A percentile compares a stretch with the other conserved stretches of the same genome.
These are phyloP conservation scores for Colletotrichum sp. DNA, from an alignment of 2,329 filamentous ascomycete species.

Conservation along the genomic window DNA sequence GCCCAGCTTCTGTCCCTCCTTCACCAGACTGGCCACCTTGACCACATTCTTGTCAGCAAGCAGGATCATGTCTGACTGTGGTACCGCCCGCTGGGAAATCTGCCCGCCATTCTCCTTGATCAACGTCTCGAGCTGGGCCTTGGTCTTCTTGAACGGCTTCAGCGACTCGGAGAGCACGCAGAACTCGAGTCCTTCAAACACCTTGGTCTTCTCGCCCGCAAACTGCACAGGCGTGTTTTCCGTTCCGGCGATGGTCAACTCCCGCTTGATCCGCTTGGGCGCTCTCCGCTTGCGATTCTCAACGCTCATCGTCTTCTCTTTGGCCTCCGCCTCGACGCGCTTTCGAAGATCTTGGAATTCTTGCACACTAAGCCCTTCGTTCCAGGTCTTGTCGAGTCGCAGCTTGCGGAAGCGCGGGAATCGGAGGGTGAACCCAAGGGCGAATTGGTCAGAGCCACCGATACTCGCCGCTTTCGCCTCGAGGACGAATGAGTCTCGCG, in stretches of 20 bases:
- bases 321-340: conserved; percentile 71
- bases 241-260: conserved; percentile 76
- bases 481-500: conserved; percentile 84
- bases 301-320: conserved; percentile 79
- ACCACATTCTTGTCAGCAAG: conserved; percentile 82
- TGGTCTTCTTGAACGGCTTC: conserved; percentile 74
- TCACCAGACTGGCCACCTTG: conserved; percentile 84
- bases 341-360: conserved; percentile 77
- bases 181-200: conserved; percentile 81
- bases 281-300: conserved; percentile 66
- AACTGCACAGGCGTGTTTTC: conserved; percentile 54
- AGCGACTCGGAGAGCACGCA: conserved; percentile 81
- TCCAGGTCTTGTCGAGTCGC: conserved; percentile 84
- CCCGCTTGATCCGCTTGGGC: conserved; percentile 69
- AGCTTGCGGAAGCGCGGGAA: conserved; percentile 90
- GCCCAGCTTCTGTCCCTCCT: conserved; percentile 73
- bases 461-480: conserved; percentile 89
- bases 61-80: conserved; percentile 68
- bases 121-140: conserved; percentile 78
- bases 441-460: conserved; percentile 77
- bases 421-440: conserved; percentile 76
- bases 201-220: conserved; percentile 59
- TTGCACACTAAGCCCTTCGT: conserved; percentile 76
- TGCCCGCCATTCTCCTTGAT: conserved; percentile 85
- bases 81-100: conserved; percentile 75